Evolutionary conservation across 305 asterid species (phyloP).

Genomic region (Fraxinus floribunda): DNA sequence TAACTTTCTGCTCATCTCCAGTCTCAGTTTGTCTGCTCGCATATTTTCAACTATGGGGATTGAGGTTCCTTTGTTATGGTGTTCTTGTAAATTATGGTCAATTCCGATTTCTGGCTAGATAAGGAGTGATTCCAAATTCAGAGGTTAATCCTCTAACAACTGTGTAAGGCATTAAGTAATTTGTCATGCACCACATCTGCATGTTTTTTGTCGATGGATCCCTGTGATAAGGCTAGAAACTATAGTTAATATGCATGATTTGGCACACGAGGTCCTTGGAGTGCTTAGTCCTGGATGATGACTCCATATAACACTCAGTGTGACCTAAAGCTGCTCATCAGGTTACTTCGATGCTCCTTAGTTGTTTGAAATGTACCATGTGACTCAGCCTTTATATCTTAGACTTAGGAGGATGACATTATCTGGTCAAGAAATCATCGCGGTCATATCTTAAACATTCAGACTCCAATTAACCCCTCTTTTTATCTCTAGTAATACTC

Average conservation of each 20-base stretch:
- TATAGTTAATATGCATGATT: neutral
- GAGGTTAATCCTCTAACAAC: neutral
- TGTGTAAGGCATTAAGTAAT: neutral
- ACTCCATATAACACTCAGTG: neutral
- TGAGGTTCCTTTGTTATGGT: neutral
- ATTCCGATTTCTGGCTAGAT: neutral
- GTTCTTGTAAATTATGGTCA: neutral
- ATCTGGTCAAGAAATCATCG: neutral
- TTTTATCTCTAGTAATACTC: neutral
- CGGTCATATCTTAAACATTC: neutral
- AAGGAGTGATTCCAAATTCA: neutral
- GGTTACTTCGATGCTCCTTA: neutral
- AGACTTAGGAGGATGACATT: neutral
- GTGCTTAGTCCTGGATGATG: neutral
- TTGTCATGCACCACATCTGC: neutral
- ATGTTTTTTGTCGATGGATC: neutral
- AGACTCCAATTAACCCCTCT: neutral
- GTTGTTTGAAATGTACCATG: neutral
- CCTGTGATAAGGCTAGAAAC: neutral
- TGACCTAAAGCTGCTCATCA: neutral
- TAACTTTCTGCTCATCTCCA: neutral
- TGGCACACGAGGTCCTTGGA: neutral
- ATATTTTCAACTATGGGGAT: neutral
- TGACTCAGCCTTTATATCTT: neutral
- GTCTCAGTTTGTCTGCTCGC: neutral